phyloP scores from a whole-genome alignment of 495 filamentous ascomycete species.

The Trichodelitschia bisporula region DNA sequence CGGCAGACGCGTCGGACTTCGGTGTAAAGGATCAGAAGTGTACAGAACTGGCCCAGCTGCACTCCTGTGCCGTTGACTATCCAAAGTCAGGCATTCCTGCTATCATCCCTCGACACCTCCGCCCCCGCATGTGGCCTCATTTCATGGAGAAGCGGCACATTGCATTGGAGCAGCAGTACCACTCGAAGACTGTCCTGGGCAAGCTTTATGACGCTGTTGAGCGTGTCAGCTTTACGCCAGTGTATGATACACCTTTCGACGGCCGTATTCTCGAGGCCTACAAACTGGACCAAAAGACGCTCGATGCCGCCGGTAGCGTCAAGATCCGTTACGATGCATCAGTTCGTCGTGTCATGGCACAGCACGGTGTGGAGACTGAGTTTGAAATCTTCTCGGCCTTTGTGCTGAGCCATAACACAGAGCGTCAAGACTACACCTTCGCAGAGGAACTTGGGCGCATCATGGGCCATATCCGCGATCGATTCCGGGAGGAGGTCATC shows the following conservation, averaged over 20 bases:
- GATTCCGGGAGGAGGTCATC: conserved; percentile 37
- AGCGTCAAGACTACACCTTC: conserved; percentile 55
- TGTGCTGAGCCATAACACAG: conserved; percentile 40
- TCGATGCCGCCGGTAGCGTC: conserved; percentile 14
- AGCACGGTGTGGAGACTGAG: conserved; percentile 66
- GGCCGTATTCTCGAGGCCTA: conserved; percentile 44
- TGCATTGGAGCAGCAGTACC: conserved; percentile 28
- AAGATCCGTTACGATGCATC: conserved; percentile 58
- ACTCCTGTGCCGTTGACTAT: conserved; percentile 85
- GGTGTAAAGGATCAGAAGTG: conserved; percentile 50
- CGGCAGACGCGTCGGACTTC: conserved; percentile 33
- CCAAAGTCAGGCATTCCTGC: conserved; percentile 70
- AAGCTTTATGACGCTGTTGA: conserved; percentile 55
- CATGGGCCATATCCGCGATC: conserved; percentile 33
- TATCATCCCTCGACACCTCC: conserved; percentile 32
- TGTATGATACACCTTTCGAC: conserved; percentile 49
- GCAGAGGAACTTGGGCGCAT: conserved; percentile 55
- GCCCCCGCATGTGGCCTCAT: conserved; percentile 47
- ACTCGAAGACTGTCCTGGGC: conserved; percentile 51
- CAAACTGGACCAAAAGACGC: conserved; percentile 18
- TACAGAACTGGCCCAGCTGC: conserved; percentile 50
- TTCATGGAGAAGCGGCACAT: conserved; percentile 78
- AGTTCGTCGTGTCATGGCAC: conserved; percentile 59
- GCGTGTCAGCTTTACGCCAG: conserved; percentile 43
- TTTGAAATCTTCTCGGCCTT: conserved; percentile 83